These are phyloP conservation scores for Candida xiaguanensis DNA, from an alignment of 805 yeast genomes.

Conservation along the genomic window DNA sequence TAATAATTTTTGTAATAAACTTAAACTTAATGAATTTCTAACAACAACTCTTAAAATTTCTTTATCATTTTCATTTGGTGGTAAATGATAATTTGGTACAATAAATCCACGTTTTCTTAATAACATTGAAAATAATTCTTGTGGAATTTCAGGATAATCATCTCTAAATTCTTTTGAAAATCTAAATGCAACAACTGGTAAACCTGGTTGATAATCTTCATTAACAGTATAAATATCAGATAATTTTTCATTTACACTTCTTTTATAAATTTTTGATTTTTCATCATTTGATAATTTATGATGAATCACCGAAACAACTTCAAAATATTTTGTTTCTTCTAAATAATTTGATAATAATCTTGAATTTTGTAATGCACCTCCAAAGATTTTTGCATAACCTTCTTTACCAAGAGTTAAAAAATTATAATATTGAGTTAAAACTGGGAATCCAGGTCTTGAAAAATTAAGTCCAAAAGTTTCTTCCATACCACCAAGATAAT, in stretches of 20 bases:
- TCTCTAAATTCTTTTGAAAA: conserved; percentile 55
- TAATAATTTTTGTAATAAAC: conserved; percentile 61
- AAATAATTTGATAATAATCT: conserved; percentile 60
- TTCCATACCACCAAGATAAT: conserved; percentile 85
- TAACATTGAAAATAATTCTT: conserved; percentile 65
- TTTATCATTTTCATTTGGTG: conserved; percentile 49
- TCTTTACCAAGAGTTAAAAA: conserved; percentile 64
- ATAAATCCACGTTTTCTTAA: conserved; percentile 82
- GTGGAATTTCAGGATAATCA: conserved; percentile 78
- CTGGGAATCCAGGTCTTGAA: conserved; percentile 91
- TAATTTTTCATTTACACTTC: conserved; percentile 6
- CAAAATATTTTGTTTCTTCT: conserved; percentile 64
- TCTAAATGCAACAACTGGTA: conserved; percentile 88
- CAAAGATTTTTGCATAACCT: conserved; percentile 68
- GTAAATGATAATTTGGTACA: conserved; percentile 84
- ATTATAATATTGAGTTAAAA: conserved; percentile 82
- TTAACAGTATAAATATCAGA: conserved; percentile 20
- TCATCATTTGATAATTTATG: conserved; percentile 38
- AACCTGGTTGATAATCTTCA: conserved; percentile 60
- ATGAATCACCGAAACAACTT: conserved; percentile 75
- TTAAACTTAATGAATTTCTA: conserved; percentile 61
- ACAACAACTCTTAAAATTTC: conserved; percentile 87
- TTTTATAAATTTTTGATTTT: conserved; percentile 17
- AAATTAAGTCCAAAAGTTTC: conserved; percentile 84
- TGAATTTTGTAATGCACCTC: conserved; percentile 65